These are phyloP conservation scores for Physocladia obscura DNA, from an alignment of 192 early-diverging fungal species.

Conservation along the genomic window DNA sequence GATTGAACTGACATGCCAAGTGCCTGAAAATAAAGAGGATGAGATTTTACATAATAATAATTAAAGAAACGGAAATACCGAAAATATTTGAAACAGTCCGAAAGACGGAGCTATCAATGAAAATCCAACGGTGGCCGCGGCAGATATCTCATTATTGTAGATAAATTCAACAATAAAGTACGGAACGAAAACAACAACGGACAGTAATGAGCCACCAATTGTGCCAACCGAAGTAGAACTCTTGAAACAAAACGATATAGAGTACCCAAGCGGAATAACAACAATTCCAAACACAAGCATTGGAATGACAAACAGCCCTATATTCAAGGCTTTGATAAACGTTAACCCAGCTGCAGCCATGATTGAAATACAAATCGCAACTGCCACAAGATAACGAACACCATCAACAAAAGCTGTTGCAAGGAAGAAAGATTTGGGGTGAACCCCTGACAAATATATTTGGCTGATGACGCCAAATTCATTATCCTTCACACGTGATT, in stretches of 20 bases:
- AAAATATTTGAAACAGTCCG: neutral
- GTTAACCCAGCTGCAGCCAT: neutral
- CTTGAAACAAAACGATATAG: neutral
- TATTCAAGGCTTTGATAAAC: neutral
- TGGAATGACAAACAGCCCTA: neutral
- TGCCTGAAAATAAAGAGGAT: no score
- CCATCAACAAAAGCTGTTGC: neutral
- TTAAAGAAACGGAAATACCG: neutral
- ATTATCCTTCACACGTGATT: neutral
- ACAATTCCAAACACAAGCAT: slow-evolving; percentile 5
- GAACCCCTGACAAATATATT: neutral
- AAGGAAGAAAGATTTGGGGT: neutral
- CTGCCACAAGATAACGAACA: neutral
- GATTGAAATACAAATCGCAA: neutral
- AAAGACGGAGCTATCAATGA: neutral
- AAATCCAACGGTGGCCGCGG: neutral
- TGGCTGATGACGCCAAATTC: neutral
- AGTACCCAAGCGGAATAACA: slow-evolving; percentile 8
- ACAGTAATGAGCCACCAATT: neutral
- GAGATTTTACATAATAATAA: no score
- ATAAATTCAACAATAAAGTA: neutral
- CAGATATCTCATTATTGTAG: neutral
- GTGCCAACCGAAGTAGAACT: neutral
- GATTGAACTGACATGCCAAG: neutral
- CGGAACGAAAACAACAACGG: neutral